A percentile compares a stretch with the other conserved stretches of the same genome.
phyloP scores from a whole-genome alignment of 2,329 filamentous ascomycete genomes.

The Aspergillus sp. region DNA sequence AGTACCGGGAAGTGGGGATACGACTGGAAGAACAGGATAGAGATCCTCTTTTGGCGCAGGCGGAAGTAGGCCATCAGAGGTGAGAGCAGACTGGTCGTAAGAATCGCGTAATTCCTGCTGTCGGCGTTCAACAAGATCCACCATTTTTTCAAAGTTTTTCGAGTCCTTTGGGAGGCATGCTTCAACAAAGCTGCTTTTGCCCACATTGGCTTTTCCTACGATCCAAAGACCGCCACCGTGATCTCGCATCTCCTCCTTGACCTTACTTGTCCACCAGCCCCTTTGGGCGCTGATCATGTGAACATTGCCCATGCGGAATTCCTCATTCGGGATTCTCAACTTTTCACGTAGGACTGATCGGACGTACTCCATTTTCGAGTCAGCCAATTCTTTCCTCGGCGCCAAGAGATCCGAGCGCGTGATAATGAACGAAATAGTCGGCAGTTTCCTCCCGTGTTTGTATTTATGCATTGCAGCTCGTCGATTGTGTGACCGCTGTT shows the following conservation, averaged over 20 bases:
- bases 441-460: slow-evolving; percentile 68
- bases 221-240: slow-evolving; percentile 90
- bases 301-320: slow-evolving; percentile 85
- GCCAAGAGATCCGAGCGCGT: slow-evolving; percentile 86
- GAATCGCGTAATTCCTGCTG: slow-evolving; percentile 25
- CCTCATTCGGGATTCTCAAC: slow-evolving; percentile 68
- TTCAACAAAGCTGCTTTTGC: slow-evolving; percentile 91
- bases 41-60: slow-evolving; percentile 73
- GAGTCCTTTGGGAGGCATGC: slow-evolving; percentile 79
- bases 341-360: slow-evolving; percentile 75
- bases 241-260: slow-evolving; percentile 84
- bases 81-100: slow-evolving; percentile 25
- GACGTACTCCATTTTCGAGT: slow-evolving; percentile 84
- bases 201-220: slow-evolving; percentile 97
- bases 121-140: slow-evolving; percentile 39
- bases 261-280: slow-evolving; percentile 85
- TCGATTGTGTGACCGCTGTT: slow-evolving; percentile 78
- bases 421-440: slow-evolving; percentile 88
- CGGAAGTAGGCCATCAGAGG: slow-evolving; percentile 66
- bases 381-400: slow-evolving; percentile 80
- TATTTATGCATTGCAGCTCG: slow-evolving; percentile 71
- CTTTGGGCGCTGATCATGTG: slow-evolving; percentile 83
- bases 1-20: slow-evolving; percentile 86
- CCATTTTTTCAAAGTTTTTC: slow-evolving; percentile 49
- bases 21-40: slow-evolving; percentile 82